Evolutionary conservation across 257 asterid species (phyloP), one percentile per base, ranked within the genome.

Genomic region (Echium plantagineum): DNA sequence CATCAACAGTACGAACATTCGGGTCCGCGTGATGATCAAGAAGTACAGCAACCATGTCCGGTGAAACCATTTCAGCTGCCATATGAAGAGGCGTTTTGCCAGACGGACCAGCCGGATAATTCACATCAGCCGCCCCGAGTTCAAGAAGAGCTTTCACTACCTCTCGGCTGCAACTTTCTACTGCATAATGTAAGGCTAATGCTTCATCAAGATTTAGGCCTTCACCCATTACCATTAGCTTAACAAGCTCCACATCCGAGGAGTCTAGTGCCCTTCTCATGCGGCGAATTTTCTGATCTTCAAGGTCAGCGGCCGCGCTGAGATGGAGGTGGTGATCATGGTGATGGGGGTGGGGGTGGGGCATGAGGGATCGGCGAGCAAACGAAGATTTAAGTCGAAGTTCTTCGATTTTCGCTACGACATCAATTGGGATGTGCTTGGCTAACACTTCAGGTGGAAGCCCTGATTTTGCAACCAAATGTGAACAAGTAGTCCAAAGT

Each of bases 221-320:
- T 71, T 90, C 97, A 3, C 97, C 97, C 97, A 90, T 90, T 32
- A 90, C 98, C 98, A 90, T 90, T 0, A 90, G 98, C 76, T 90
- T 90, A 48, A 90, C 98, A 1, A 90, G 90, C 66, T 90, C 98
- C 4, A 87, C 98, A 28, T 90, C 98, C 0, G 98, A 90, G 0
- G 96, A 85, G 77, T 87, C 96, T 1, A 90, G 91, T 22, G 98
- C 98, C 5, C 98, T 82, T 19, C 94, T 75, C 98, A 90, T 90
- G 24, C 98, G 73, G 1, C 91, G 82, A 24, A 90, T 81, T 57
- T 87, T 90, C 15, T 90, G 96, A 72, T 87, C 96, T 74, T 90
- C 98, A 0, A 90, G 78, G 63, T 90, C 90, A 4, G 89, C 84
- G 0, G 83, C 89, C 0, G 81, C 81, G 5, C 80, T 60, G 42